Percentiles rank a stretch among this genome's conserved stretches.
phyloP scores from a whole-genome alignment of 352 stramenopile genomes.

The Globisporangium viniferum region DNA sequence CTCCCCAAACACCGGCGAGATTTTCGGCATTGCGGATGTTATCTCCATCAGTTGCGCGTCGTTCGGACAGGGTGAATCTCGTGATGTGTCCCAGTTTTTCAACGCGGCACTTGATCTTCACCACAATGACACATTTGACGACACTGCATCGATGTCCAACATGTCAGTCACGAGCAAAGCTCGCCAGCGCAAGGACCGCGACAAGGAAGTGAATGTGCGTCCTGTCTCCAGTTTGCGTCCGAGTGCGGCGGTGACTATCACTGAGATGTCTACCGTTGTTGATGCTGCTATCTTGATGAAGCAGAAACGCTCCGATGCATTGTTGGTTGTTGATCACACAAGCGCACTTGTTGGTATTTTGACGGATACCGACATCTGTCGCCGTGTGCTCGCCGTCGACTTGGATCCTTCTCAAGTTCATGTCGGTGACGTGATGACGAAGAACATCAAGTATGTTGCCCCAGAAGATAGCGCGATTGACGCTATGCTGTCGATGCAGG shows the following conservation, averaged over 20 bases:
- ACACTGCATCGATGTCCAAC: conserved; percentile 42
- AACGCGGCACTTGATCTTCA: conserved; percentile 72
- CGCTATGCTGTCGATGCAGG: conserved; percentile 96
- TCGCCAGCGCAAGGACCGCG: conserved; percentile 68
- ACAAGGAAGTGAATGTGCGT: conserved; percentile 74
- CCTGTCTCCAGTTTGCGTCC: conserved; percentile 82
- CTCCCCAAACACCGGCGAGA: conserved; percentile 57
- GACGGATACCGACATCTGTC: conserved; percentile 96
- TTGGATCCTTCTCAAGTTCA: conserved; percentile 65
- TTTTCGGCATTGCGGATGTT: conserved; percentile 80
- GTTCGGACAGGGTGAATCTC: conserved; percentile 65
- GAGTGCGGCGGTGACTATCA: conserved; percentile 70
- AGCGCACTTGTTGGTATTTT: conserved; percentile 93
- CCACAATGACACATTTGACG: conserved; percentile 56
- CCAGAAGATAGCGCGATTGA: conserved; percentile 94
- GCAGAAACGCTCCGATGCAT: conserved; percentile 89
- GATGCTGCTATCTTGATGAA: conserved; percentile 89
- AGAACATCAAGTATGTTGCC: conserved; percentile 94
- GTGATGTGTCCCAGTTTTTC: conserved; percentile 77
- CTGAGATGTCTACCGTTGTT: conserved; percentile 79
- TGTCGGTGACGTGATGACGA: conserved; percentile 93
- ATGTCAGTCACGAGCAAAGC: conserved; percentile 54
- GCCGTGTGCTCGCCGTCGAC: conserved; percentile 87
- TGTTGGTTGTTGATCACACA: conserved; percentile 88
- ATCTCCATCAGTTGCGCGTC: conserved; percentile 74